Evolutionary conservation across 192 early-diverging fungal genomes (phyloP), one percentile per base, ranked within the genome.

Genomic region (Coemansia sp.): DNA sequence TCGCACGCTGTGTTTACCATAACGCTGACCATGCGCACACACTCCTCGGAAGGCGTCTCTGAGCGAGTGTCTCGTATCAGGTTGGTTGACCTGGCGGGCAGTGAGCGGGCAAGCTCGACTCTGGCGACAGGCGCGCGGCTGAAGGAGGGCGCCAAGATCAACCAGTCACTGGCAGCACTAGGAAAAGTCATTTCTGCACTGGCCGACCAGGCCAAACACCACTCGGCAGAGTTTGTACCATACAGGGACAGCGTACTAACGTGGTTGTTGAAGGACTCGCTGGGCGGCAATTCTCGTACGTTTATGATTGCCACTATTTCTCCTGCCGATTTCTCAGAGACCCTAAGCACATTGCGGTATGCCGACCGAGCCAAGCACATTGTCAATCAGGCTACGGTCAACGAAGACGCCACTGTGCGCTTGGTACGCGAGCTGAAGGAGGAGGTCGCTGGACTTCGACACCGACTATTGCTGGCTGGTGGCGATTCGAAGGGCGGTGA

Each of bases 71-170:
- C 92, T 64, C 83, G 91, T n/a, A 90, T 83, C 78, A 89, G 90
- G 74, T 70, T 98, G 58, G 94, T 98, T 0, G 95, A 98, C 86
- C 84, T 98, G 58, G 96, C 96, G 3, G 96, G 96, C 66, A 92
- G 90, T 81, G 96, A 98, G 76, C 88, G 96, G 18, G 93, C 94
- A 2, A 89, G 91, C 68, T 74, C 89, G 35, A 95, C 96, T 5
- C 90, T 90, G 65, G 92, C 93, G 0, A 92, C 92, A 0, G 96
- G 96, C 3, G 72, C 77, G 52, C 86, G 95, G 10, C 71, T 97
- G 10, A 93, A 92, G 65, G 96, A 98, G 80, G 96, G 94, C 27
- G 93, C 92, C 12, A 94, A 93, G 50, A 98, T 98, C 84, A 98
- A 98, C 82, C 92, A 92, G 69, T 94, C 92, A 11, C 76, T 98